Percentiles rank a stretch among this genome's conserved stretches.
Conservation (phyloP, 176 grass and related monocot genomes). For the Carex kokanica region DNA sequence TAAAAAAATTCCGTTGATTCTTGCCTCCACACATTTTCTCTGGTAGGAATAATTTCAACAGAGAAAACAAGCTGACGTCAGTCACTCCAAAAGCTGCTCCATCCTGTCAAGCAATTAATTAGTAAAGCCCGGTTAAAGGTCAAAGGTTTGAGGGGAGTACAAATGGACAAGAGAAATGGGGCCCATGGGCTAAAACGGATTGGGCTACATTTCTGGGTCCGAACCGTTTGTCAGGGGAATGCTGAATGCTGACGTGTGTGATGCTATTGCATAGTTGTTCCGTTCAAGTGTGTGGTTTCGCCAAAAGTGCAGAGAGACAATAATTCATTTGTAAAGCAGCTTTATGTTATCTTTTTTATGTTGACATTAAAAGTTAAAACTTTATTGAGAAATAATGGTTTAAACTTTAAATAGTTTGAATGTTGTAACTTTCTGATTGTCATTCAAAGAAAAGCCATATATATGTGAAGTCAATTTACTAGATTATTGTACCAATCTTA, state of each 20-base stretch:
- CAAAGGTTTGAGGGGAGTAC: neutral
- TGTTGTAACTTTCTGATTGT: neutral
- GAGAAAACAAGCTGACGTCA: constrained; percentile 1
- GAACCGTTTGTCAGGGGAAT: neutral
- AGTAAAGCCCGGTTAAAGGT: neutral
- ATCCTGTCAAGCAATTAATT: neutral
- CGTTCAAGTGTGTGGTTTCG: neutral
- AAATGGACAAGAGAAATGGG: neutral
- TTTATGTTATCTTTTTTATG: neutral
- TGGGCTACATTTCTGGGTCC: neutral
- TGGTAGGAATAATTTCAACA: constrained; percentile 1
- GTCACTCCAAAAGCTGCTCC: constrained; percentile 3
- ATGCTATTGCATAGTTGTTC: neutral
- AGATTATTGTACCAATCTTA: too few species aligned
- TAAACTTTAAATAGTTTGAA: neutral
- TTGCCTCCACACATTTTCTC: neutral
- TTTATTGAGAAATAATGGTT: neutral
- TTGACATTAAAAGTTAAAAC: neutral
- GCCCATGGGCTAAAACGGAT: neutral
- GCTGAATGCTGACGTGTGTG: neutral
- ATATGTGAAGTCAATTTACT: too few species aligned
- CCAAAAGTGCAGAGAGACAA: neutral
- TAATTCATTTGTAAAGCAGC: neutral
- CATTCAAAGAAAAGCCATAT: too few species aligned
- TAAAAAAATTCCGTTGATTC: too few species aligned